Evolutionary conservation across 176 grass and related monocot species (phyloP).

Genomic region (Puya raimondii): DNA sequence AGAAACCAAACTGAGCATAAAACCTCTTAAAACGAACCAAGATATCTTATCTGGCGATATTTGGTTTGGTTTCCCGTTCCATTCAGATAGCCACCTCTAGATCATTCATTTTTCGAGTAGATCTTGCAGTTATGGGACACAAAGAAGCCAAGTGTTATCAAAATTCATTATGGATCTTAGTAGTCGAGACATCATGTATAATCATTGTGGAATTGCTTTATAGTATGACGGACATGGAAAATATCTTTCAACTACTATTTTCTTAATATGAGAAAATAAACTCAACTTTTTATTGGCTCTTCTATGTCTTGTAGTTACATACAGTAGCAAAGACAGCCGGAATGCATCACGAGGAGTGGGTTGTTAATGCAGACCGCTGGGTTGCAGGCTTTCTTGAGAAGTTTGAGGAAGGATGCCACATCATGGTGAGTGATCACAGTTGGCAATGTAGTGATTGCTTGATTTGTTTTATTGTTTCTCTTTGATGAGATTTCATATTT

Average conservation of each 20-base stretch:
- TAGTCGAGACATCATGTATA: no score
- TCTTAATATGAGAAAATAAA: neutral
- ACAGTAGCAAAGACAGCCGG: constrained; percentile 78
- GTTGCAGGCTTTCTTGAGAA: constrained; percentile 94
- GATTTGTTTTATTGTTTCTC: neutral
- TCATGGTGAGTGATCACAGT: constrained; percentile 41
- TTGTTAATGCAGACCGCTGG: constrained; percentile 87
- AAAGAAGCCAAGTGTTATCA: no score
- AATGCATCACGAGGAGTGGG: constrained; percentile 74
- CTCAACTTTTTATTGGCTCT: neutral
- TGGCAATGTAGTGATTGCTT: neutral
- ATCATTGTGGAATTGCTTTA: no score
- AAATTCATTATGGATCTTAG: no score
- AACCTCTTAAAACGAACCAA: no score
- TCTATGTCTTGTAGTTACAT: constrained; percentile 55
- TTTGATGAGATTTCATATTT: neutral
- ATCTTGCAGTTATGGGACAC: no score
- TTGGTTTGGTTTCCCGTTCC: no score
- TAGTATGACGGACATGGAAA: neutral
- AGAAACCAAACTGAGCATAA: no score
- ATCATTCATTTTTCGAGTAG: no score
- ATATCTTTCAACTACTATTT: neutral
- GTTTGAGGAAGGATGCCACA: constrained; percentile 88
- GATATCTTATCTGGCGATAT: no score
- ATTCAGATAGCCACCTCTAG: no score